These are phyloP conservation scores for Anacardium occidentale DNA, from an alignment of 345 rosid genomes.

Conservation along the genomic window DNA sequence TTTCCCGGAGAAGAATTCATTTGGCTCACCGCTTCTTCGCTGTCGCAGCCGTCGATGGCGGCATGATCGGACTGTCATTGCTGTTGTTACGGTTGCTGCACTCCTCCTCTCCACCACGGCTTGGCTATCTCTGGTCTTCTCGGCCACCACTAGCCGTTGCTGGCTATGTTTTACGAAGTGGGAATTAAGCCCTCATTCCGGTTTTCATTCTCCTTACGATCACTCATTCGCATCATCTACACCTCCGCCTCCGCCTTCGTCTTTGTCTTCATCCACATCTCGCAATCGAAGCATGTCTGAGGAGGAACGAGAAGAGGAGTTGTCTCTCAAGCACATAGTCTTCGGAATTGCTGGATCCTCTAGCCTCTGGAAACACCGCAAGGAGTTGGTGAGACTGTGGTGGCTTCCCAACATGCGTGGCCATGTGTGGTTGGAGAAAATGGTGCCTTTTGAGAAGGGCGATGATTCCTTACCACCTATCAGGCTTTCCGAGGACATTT, in stretches of 20 bases:
- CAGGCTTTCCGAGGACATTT: slow-evolving; percentile 80
- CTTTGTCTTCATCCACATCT: slow-evolving; percentile 10
- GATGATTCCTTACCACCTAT: slow-evolving; percentile 66
- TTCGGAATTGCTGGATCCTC: slow-evolving; percentile 96
- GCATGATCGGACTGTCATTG: slow-evolving; percentile 48
- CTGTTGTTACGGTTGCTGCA: slow-evolving; percentile 50
- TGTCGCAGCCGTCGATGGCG: slow-evolving; percentile 51
- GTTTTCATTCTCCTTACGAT: no score
- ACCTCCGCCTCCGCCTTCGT: slow-evolving; percentile 16
- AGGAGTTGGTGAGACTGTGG: slow-evolving; percentile 84
- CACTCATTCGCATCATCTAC: neutral
- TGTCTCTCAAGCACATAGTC: slow-evolving; percentile 50
- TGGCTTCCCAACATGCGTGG: slow-evolving; percentile 82
- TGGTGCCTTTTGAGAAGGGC: slow-evolving; percentile 35
- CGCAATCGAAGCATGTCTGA: slow-evolving; percentile 47
- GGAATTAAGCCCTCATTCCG: slow-evolving; percentile 39
- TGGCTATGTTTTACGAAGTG: slow-evolving; percentile 54
- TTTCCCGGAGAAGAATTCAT: slow-evolving; percentile 10
- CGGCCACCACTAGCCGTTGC: slow-evolving; percentile 52
- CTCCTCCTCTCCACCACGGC: slow-evolving; percentile 66
- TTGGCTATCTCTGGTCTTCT: slow-evolving; percentile 85
- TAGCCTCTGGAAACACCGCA: slow-evolving; percentile 71
- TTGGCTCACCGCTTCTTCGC: slow-evolving; percentile 33
- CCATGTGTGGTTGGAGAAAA: slow-evolving; percentile 84
- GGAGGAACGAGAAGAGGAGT: slow-evolving; percentile 13